These are phyloP conservation scores for Malus hybrid DNA, from an alignment of 331 rosid species.

Conservation along the genomic window DNA sequence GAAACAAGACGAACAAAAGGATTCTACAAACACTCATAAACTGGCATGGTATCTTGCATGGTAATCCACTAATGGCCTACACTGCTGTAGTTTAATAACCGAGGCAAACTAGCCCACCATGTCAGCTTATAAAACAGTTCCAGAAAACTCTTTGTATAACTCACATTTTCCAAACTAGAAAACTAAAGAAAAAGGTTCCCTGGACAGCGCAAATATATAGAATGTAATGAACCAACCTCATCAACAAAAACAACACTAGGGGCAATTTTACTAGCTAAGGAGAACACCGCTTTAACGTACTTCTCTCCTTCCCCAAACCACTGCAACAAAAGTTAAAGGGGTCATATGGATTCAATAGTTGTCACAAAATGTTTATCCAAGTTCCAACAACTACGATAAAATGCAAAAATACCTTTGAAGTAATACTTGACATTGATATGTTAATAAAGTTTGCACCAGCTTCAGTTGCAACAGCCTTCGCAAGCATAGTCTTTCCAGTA, in stretches of 20 bases:
- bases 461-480: conserved; percentile 98
- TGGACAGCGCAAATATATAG: not conserved
- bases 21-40: not conserved
- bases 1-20: not conserved
- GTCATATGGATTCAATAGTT: conserved; percentile 5
- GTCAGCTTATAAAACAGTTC: not conserved
- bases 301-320: conserved; percentile 99
- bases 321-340: conserved; percentile 33
- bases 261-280: conserved; percentile 91
- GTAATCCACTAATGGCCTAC: not conserved
- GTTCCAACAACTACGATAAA: not conserved
- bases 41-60: not conserved
- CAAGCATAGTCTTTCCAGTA: conserved; percentile 97
- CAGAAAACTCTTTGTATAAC: not conserved
- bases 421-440: conserved; percentile 91
- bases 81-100: not conserved
- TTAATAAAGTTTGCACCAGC: conserved; percentile 97
- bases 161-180: not conserved
- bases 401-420: conserved; percentile 62
- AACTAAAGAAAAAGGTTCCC: not conserved
- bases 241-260: conserved; percentile 96
- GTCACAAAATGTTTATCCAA: not conserved
- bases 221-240: conserved; percentile 52
- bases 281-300: conserved; percentile 90
- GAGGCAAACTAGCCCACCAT: not conserved